phyloP scores from a whole-genome alignment of 495 filamentous ascomycete genomes.

The Hypoxylon rickii region DNA sequence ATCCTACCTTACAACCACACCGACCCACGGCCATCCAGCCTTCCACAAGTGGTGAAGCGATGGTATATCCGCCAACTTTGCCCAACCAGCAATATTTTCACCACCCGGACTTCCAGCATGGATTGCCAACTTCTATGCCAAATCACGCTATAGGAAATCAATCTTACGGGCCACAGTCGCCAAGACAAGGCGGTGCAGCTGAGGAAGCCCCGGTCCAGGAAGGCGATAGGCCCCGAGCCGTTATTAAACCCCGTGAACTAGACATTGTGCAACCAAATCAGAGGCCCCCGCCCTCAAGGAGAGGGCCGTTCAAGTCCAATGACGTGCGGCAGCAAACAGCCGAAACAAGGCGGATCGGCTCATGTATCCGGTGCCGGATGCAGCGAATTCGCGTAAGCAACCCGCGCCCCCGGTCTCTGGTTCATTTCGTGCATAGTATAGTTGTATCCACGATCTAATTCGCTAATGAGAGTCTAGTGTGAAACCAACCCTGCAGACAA shows the following conservation, averaged over 20 bases:
- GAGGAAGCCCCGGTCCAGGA: constrained; percentile 13
- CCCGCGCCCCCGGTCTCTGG: constrained; percentile 4
- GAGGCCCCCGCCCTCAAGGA: constrained; percentile 43
- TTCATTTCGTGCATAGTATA: background rate
- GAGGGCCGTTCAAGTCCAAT: constrained; percentile 54
- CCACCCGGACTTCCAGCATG: constrained; percentile 26
- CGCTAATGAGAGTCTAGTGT: constrained; percentile 43
- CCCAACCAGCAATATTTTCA: constrained; percentile 34
- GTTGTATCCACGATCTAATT: background rate
- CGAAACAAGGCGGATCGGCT: constrained; percentile 54
- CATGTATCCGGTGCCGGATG: constrained; percentile 58
- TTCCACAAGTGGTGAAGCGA: constrained; percentile 44
- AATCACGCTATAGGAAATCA: constrained; percentile 29
- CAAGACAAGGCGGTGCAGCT: constrained; percentile 20
- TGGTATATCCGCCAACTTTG: constrained; percentile 50
- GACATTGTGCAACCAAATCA: constrained; percentile 38
- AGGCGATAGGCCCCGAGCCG: constrained; percentile 21
- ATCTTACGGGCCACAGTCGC: constrained; percentile 9
- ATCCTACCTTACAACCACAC: constrained; percentile 47
- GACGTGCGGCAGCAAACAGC: constrained; percentile 52
- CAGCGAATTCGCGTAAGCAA: constrained; percentile 57
- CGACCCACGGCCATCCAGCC: constrained; percentile 44
- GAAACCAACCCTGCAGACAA: constrained; percentile 48
- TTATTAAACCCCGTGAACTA: constrained; percentile 26
- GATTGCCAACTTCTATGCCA: constrained; percentile 24